These are phyloP conservation scores for Golubevia sp. DNA, from an alignment of 1,284 basidiomycete species.

Conservation along the genomic window DNA sequence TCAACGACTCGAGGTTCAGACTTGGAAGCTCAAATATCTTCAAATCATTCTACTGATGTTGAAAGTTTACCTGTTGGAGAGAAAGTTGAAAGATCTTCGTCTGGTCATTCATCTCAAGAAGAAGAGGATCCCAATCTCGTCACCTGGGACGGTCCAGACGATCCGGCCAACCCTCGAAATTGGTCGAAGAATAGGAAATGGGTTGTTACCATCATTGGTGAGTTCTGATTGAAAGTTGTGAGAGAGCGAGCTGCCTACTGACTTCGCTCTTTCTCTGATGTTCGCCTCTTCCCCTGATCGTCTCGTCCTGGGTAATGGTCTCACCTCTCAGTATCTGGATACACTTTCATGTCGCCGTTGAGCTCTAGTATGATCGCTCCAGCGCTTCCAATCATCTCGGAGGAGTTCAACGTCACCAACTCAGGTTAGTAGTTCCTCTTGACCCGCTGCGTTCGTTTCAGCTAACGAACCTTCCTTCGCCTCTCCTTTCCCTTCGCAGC, in stretches of 20 bases:
- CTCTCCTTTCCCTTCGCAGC: neutral
- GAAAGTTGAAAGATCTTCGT: neutral
- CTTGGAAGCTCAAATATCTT: neutral
- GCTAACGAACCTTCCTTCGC: neutral
- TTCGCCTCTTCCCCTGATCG: no score
- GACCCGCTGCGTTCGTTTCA: no score
- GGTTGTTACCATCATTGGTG: constrained; percentile 66
- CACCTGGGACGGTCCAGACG: constrained; percentile 71
- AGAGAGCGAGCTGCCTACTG: no score
- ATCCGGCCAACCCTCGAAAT: constrained; percentile 72
- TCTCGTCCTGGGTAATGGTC: no score
- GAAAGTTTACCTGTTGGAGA: neutral
- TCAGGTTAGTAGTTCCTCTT: constrained; percentile 13
- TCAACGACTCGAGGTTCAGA: neutral
- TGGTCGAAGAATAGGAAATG: constrained; percentile 71
- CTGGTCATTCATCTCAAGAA: neutral
- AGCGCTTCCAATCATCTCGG: constrained; percentile 27
- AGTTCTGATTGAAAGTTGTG: no score
- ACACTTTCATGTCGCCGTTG: constrained; percentile 44
- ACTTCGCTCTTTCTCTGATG: no score
- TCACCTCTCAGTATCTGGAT: constrained; percentile 26
- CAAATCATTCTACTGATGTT: neutral
- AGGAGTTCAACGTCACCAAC: constrained; percentile 28
- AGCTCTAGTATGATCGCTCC: constrained; percentile 53
- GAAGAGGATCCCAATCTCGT: constrained; percentile 59